A percentile compares a stretch with the other conserved stretches of the same genome.
These are phyloP conservation scores for Aspergillus thermomutatus DNA, from an alignment of 2,329 filamentous ascomycete genomes.

Conservation along the genomic window DNA sequence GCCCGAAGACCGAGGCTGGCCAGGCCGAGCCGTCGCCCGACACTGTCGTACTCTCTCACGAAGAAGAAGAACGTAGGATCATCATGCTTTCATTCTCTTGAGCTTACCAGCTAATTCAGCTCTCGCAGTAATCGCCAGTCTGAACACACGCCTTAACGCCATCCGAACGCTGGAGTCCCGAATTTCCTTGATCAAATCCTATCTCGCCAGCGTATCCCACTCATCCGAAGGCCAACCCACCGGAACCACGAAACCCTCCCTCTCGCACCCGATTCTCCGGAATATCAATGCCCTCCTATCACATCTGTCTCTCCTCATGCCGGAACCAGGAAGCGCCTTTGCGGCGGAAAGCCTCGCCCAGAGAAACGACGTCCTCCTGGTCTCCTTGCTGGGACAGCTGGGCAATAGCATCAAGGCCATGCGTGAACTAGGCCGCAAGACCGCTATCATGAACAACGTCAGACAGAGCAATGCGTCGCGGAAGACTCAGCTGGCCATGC, in stretches of 20 bases:
- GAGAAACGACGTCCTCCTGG: constrained; percentile 77
- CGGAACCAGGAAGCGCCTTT: constrained; percentile 64
- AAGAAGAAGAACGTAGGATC: constrained; percentile 61
- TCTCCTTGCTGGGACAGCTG: constrained; percentile 71
- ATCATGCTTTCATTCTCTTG: neutral
- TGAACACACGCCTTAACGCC: constrained; percentile 87
- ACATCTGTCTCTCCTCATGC: constrained; percentile 76
- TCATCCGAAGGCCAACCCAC: constrained; percentile 48
- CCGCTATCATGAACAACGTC: constrained; percentile 53
- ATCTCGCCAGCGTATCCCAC: constrained; percentile 69
- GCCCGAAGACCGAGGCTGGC: constrained; percentile 25
- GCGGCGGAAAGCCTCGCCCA: constrained; percentile 70
- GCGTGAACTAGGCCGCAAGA: constrained; percentile 73
- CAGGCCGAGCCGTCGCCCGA: constrained; percentile 21
- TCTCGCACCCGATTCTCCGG: constrained; percentile 72
- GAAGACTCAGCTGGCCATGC: constrained; percentile 21
- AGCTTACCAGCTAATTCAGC: neutral
- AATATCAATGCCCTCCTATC: constrained; percentile 83
- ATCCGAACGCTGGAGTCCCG: constrained; percentile 87
- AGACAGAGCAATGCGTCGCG: constrained; percentile 19
- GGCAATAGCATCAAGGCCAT: constrained; percentile 69
- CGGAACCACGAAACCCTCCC: constrained; percentile 50
- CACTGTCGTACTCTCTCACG: constrained; percentile 46
- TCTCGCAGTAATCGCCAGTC: constrained; percentile 49
- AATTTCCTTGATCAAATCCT: constrained; percentile 68